Base-by-base conservation (phyloP, 495 filamentous ascomycete genomes). In the Trichoderma orchidacearum region DNA sequence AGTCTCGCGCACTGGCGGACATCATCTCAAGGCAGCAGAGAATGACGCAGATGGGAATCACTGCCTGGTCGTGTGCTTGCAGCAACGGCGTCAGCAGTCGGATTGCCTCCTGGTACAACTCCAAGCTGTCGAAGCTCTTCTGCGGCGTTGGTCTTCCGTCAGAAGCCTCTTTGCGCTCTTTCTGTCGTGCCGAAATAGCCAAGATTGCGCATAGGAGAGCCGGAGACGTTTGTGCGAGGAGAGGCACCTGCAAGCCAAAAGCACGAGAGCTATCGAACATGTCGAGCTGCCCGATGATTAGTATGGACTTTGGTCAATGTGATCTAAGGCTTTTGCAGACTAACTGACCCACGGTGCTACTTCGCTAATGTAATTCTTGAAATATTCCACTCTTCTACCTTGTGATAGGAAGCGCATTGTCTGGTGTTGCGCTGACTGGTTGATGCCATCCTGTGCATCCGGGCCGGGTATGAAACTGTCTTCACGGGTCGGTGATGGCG, bases 101-200 rank as follows among this genome's bases (percentile, higher is more conserved):
- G 58, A 75, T 75, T 2, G 73, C 70, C 53, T 74, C 70, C 29
- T 75, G 73, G 54, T 74, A 75, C 2, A 75, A 58, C 58, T 74
- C 73, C 0, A 75, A 61, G 36, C 72, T 74, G 36, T 75, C 70
- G 27, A 58, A 58, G 21, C 11, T 48, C 18, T 48, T 48, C 9
- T 48, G 41, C 13, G 41, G 41, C 9, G 41, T 48, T 11, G 41
- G 21, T 2, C 12, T 48, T 48, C 41, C 41, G 3, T 48, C 21
- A 13, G 41, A 48, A 3, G 41, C 41, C 29, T 68, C 64, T 35
- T 72, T 75, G 18, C 70, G 59, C 55, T 75, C 73, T 64, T 69
- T 70, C 55, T 74, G 70, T 9, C 71, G 66, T 3, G 73, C 66
- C 0, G 72, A 74, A 18, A 73, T 67, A 11, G 73, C 73, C 18